phyloP scores from a whole-genome alignment of 1,139 yeast genomes.

The Scheffersomyces segobiensis region DNA sequence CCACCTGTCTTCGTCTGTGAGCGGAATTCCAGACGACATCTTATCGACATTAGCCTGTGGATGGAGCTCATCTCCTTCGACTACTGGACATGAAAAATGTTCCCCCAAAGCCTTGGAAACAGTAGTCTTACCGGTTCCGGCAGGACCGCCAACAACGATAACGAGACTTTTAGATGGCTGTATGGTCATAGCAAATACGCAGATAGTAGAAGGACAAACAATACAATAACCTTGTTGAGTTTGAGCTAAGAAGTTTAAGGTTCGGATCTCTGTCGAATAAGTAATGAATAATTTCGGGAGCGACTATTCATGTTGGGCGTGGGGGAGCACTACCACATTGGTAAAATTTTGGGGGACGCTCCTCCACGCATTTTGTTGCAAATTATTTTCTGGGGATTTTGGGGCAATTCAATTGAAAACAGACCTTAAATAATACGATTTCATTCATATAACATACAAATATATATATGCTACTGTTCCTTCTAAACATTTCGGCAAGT shows the following conservation, averaged over 20 bases:
- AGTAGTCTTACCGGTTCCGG: slow-evolving; percentile 92
- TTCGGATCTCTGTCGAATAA: neutral
- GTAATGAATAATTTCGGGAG: neutral
- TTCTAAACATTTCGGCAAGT: too few species aligned
- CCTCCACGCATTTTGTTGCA: neutral
- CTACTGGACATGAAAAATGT: slow-evolving; percentile 50
- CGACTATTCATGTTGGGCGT: neutral
- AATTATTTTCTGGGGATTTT: neutral
- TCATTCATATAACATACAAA: neutral
- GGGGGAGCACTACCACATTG: neutral
- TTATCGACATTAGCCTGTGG: slow-evolving; percentile 73
- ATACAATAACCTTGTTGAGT: too few species aligned
- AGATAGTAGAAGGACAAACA: neutral
- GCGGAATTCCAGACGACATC: slow-evolving; percentile 78
- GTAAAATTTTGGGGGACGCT: neutral
- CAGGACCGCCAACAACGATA: slow-evolving; percentile 77
- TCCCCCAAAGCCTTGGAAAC: slow-evolving; percentile 58
- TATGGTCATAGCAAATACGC: neutral
- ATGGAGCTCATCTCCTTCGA: slow-evolving; percentile 87
- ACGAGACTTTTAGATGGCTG: slow-evolving; percentile 13
- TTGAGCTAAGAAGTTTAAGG: neutral
- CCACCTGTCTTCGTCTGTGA: slow-evolving; percentile 89
- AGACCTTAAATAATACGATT: too few species aligned
- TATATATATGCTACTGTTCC: too few species aligned
- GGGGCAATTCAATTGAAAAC: neutral